Evolutionary conservation across 768 basidiomycete genomes (phyloP).

Genomic region (Termitomyces sp.): DNA sequence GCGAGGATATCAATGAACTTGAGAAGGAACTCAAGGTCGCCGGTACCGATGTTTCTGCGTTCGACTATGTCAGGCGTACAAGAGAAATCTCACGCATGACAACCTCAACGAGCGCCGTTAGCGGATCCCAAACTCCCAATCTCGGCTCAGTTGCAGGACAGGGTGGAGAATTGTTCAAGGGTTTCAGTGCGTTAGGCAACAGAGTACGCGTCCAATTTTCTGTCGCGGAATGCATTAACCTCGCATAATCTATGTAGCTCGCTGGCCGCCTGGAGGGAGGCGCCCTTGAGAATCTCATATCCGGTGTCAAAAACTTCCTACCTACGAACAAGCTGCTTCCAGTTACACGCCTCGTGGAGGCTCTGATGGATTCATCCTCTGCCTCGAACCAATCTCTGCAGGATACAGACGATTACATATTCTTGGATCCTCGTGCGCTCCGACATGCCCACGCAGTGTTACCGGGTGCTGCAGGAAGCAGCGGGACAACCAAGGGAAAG

Average conservation of each 20-base stretch:
- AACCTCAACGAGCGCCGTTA: constrained; percentile 49
- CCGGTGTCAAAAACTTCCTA: constrained; percentile 96
- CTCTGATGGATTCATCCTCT: constrained; percentile 94
- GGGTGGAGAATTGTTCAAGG: constrained; percentile 87
- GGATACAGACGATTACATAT: constrained; percentile 94
- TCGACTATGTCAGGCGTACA: constrained; percentile 90
- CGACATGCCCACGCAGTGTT: constrained; percentile 46
- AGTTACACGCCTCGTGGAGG: constrained; percentile 89
- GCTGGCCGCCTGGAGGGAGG: constrained; percentile 92
- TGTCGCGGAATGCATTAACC: neutral
- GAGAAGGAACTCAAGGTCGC: constrained; percentile 81
- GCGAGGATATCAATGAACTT: constrained; percentile 84
- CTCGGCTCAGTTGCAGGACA: constrained; percentile 55
- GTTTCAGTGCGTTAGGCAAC: constrained; percentile 89
- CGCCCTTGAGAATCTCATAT: constrained; percentile 94
- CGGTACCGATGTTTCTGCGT: constrained; percentile 76
- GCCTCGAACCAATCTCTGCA: constrained; percentile 93
- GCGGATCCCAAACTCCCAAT: constrained; percentile 63
- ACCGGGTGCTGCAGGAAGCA: constrained; percentile 50
- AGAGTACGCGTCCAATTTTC: constrained; percentile 48
- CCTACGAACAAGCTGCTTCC: constrained; percentile 92
- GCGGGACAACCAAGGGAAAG: constrained; percentile 33
- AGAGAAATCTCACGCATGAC: constrained; percentile 94
- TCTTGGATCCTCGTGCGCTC: constrained; percentile 87
- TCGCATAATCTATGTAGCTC: constrained; percentile 48